phyloP scores from a whole-genome alignment of 1,284 basidiomycete genomes.

The Acaromyces ingoldii region DNA sequence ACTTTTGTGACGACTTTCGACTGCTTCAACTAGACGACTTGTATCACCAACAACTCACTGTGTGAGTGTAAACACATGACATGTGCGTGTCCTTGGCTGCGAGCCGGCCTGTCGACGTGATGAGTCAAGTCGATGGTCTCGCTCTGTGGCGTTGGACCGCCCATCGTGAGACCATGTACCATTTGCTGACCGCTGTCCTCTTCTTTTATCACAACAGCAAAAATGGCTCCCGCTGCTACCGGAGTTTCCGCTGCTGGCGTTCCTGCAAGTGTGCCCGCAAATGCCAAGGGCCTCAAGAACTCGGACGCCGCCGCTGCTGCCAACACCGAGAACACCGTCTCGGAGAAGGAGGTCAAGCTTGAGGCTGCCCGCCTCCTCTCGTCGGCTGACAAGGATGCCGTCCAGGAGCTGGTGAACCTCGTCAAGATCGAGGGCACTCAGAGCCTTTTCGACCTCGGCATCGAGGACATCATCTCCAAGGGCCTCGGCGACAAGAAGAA shows the following conservation, averaged over 20 bases:
- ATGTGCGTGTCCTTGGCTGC: not conserved
- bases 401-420: conserved; percentile 53
- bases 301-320: conserved; percentile 47
- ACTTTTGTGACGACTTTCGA: too few relatives aligned
- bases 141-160: not conserved
- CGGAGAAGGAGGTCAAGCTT: conserved; percentile 51
- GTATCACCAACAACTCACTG: not conserved
- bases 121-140: too few relatives aligned
- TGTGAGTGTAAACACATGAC: conserved; percentile 1
- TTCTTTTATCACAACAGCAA: not conserved
- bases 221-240: conserved; percentile 31
- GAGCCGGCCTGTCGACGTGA: too few relatives aligned
- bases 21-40: too few relatives aligned
- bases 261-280: conserved; percentile 43
- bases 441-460: conserved; percentile 70
- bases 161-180: not conserved
- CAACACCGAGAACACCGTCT: conserved; percentile 37
- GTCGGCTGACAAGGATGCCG: conserved; percentile 52
- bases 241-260: conserved; percentile 32
- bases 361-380: conserved; percentile 52
- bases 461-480: conserved; percentile 75
- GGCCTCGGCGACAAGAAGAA: conserved; percentile 61
- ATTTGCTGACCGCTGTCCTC: not conserved
- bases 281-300: conserved; percentile 40
- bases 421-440: conserved; percentile 68